Percentiles rank a stretch among this genome's conserved stretches.
Conservation (phyloP, 108 stramenopile genomes). For the Cyclotella cryptica region DNA sequence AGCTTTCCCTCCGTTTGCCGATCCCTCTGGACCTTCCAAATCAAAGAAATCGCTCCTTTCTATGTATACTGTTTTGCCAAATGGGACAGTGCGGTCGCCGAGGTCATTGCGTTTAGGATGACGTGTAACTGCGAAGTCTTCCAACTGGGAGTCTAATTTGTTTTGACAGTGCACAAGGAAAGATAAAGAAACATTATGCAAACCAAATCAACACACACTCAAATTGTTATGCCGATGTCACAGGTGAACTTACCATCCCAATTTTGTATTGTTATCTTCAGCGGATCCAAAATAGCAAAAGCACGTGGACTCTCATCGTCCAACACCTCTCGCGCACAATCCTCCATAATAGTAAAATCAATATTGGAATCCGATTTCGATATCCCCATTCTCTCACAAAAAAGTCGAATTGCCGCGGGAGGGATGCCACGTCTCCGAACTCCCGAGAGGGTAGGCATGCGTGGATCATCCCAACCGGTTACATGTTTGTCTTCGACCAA, state of each 20-base stretch:
- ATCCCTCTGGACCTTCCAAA: constrained; percentile 79
- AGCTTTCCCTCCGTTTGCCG: constrained; percentile 58
- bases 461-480: constrained; percentile 89
- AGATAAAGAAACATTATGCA: background rate
- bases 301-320: constrained; percentile 81
- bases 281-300: constrained; percentile 83
- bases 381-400: constrained; percentile 92
- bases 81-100: constrained; percentile 81
- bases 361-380: constrained; percentile 91
- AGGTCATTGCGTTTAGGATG: constrained; percentile 86
- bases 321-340: constrained; percentile 85
- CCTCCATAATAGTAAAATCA: constrained; percentile 82
- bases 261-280: constrained; percentile 88
- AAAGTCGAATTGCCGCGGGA: constrained; percentile 83
- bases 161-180: background rate
- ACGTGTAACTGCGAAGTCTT: constrained; percentile 74
- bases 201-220: background rate
- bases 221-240: no score
- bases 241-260: constrained; percentile 54
- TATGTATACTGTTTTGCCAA: constrained; percentile 83
- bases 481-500: constrained; percentile 86
- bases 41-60: constrained; percentile 92
- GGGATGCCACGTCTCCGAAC: constrained; percentile 88
- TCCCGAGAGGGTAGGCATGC: constrained; percentile 88
- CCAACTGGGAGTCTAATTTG: constrained; percentile 37